phyloP scores from a whole-genome alignment of 2,329 filamentous ascomycete genomes.

The Cadophora gregata region DNA sequence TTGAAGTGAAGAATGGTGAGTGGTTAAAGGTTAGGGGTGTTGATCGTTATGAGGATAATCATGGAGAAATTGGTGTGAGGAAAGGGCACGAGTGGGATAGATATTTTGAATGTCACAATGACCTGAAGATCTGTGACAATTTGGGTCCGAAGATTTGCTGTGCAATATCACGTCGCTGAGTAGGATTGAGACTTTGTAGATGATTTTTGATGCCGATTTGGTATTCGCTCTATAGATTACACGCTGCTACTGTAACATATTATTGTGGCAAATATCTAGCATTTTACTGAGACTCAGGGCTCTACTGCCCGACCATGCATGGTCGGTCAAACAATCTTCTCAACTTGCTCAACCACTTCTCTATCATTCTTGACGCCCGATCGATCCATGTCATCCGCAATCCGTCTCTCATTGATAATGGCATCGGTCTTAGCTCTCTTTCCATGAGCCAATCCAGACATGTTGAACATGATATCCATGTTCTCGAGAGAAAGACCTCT shows the following conservation, averaged over 20 bases:
- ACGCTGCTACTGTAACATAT: background rate
- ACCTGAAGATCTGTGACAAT: too few species aligned
- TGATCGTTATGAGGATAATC: too few species aligned
- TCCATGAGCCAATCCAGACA: conserved; percentile 14
- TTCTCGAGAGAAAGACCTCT: conserved; percentile 46
- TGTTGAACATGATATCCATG: conserved; percentile 30
- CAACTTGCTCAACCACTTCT: conserved; percentile 7
- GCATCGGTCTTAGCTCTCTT: conserved; percentile 18
- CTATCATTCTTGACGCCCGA: conserved; percentile 15
- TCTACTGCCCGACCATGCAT: background rate
- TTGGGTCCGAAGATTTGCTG: too few species aligned
- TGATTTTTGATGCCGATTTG: background rate
- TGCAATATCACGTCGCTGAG: too few species aligned
- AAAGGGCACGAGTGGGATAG: too few species aligned
- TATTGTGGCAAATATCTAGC: background rate
- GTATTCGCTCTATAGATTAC: background rate
- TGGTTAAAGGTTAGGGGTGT: too few species aligned
- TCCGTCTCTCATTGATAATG: conserved; percentile 14
- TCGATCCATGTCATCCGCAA: conserved; percentile 16
- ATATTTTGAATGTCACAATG: too few species aligned
- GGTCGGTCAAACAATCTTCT: conserved; percentile 17
- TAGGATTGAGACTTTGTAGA: too few species aligned
- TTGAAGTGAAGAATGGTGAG: too few species aligned
- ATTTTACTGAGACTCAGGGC: background rate
- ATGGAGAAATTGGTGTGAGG: too few species aligned